phyloP scores from a whole-genome alignment of 345 rosid genomes.

The Garcia nutans region DNA sequence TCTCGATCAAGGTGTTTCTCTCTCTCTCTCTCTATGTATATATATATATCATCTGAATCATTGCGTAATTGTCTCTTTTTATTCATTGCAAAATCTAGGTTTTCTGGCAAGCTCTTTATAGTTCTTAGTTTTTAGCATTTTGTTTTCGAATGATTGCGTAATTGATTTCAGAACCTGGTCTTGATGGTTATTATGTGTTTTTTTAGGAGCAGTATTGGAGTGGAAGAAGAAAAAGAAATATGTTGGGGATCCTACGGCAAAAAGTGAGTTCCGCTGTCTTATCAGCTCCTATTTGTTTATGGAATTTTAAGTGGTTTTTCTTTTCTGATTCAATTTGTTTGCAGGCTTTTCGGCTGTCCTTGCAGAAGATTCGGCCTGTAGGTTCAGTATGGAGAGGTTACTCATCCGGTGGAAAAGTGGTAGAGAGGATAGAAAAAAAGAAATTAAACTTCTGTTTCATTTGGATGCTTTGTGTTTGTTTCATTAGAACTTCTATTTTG shows the following conservation, averaged over 20 bases:
- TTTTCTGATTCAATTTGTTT: not conserved
- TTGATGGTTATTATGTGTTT: not conserved
- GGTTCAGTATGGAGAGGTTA: constrained; percentile 48
- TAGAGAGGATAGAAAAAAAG: constrained; percentile 11
- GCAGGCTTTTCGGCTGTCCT: constrained; percentile 39
- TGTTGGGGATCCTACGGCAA: constrained; percentile 62
- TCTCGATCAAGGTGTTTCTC: not conserved
- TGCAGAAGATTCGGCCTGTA: constrained; percentile 52
- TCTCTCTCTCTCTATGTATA: not conserved
- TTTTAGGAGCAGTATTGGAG: constrained; percentile 10
- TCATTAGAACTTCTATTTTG: too few relatives aligned
- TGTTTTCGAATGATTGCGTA: not conserved
- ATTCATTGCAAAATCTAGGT: not conserved
- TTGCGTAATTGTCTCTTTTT: not conserved
- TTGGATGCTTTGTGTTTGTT: not conserved
- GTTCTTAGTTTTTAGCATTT: not conserved
- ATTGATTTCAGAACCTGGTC: not conserved
- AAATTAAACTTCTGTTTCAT: not conserved
- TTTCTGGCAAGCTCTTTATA: not conserved
- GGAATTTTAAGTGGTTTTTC: not conserved
- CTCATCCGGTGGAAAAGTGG: constrained; percentile 74
- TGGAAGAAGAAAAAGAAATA: constrained; percentile 30
- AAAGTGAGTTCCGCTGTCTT: constrained; percentile 44
- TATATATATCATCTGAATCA: too few relatives aligned
- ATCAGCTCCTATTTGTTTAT: constrained; percentile 23